phyloP scores from a whole-genome alignment of 192 early-diverging fungal genomes.

The Coemansia sp. region DNA sequence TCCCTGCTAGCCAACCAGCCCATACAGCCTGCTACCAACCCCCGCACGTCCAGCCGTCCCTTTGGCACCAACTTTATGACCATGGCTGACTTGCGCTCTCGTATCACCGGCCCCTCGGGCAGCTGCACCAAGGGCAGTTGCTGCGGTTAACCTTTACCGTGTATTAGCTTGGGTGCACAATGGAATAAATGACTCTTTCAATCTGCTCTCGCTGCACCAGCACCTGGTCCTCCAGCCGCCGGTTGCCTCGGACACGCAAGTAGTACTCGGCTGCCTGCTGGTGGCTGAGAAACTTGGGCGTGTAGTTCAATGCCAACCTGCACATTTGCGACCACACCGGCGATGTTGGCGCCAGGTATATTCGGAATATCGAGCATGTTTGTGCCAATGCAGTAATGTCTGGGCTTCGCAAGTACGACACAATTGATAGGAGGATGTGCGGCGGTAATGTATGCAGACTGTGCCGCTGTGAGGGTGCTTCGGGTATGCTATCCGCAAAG shows the following conservation, averaged over 20 bases:
- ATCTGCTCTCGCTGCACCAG: constrained; percentile 35
- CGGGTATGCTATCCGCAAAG: not conserved
- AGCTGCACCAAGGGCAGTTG: constrained; percentile 18
- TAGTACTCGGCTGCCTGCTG: constrained; percentile 46
- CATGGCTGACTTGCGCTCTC: constrained; percentile 20
- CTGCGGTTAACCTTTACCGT: constrained; percentile 29
- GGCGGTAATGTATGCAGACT: constrained; percentile 26
- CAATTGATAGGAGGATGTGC: constrained; percentile 32
- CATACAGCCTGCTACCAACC: not conserved
- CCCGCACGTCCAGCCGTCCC: constrained; percentile 3
- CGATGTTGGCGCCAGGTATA: constrained; percentile 30
- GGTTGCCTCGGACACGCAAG: constrained; percentile 40
- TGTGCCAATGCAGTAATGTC: constrained; percentile 30
- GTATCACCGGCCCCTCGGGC: constrained; percentile 15
- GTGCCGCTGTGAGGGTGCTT: constrained; percentile 2
- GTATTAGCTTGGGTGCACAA: constrained; percentile 12
- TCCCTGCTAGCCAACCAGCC: not conserved
- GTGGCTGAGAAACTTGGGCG: constrained; percentile 22
- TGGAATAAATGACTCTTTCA: constrained; percentile 24
- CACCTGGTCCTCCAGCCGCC: constrained; percentile 29
- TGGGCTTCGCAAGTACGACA: constrained; percentile 19
- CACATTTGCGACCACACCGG: constrained; percentile 39
- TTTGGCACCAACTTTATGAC: constrained; percentile 36
- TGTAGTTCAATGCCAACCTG: constrained; percentile 22
- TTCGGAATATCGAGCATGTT: constrained; percentile 30